Evolutionary conservation across 257 asterid genomes (phyloP).

Genomic region (Penstemon davidsonii): DNA sequence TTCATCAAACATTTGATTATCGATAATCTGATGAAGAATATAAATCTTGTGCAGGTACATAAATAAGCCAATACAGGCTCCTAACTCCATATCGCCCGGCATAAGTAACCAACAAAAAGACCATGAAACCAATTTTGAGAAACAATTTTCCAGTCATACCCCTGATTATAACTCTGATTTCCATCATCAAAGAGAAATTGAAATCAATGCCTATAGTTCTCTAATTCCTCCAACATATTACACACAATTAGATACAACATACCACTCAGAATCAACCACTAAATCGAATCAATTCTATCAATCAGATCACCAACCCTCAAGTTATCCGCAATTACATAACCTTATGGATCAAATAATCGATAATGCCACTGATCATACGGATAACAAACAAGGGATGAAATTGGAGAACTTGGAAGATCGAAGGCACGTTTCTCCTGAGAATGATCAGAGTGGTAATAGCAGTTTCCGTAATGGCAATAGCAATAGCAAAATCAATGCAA

Average conservation of each 20-base stretch:
- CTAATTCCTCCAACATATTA: conserved; percentile 39
- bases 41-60: conserved; percentile 58
- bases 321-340: conserved; percentile 40
- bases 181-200: background rate
- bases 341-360: conserved; percentile 41
- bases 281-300: conserved; percentile 35
- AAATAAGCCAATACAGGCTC: conserved; percentile 47
- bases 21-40: conserved; percentile 22
- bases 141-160: conserved; percentile 38
- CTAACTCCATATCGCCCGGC: conserved; percentile 43
- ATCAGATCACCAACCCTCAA: conserved; percentile 34
- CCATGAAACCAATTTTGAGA: conserved; percentile 34
- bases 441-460: conserved; percentile 62
- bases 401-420: conserved; percentile 45
- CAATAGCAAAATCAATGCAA: conserved; percentile 34
- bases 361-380: conserved; percentile 43
- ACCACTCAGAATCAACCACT: conserved; percentile 42
- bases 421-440: conserved; percentile 47
- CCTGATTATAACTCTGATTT: conserved; percentile 48
- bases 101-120: conserved; percentile 49
- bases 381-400: conserved; percentile 37
- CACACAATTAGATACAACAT: conserved; percentile 41
- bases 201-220: conserved; percentile 29
- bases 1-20: background rate
- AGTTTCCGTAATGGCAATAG: conserved; percentile 51